Percentiles rank a stretch among this genome's conserved stretches.
Conservation (phyloP, 768 basidiomycete genomes). For the Clitopilus passeckerianus region DNA sequence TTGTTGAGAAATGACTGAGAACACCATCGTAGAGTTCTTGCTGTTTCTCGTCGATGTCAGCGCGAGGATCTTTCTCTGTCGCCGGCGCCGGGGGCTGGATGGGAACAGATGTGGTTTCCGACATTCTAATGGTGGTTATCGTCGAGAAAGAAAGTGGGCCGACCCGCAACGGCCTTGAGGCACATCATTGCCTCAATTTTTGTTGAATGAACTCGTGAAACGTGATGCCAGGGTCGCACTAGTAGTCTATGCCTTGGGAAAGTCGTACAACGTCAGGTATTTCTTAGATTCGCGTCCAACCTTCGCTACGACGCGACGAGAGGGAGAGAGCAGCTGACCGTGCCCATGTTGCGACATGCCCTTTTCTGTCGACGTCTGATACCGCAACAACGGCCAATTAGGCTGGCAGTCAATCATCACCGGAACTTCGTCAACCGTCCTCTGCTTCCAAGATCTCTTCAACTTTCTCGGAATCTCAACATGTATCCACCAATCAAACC, state of each 20-base stretch:
- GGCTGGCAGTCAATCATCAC: background rate
- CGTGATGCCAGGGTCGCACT: background rate
- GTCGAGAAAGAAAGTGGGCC: slow-evolving; percentile 11
- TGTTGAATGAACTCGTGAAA: background rate
- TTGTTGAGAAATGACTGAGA: slow-evolving; percentile 51
- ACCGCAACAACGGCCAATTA: background rate
- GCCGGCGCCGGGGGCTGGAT: slow-evolving; percentile 19
- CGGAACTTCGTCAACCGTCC: background rate
- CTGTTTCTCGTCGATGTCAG: slow-evolving; percentile 36
- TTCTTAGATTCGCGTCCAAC: background rate
- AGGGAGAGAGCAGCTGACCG: background rate
- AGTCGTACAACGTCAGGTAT: no score
- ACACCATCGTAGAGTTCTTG: slow-evolving; percentile 48
- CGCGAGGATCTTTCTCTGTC: slow-evolving; percentile 25
- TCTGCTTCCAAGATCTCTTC: background rate
- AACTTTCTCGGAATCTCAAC: background rate
- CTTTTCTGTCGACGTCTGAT: background rate
- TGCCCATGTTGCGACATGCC: background rate
- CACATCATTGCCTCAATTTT: background rate
- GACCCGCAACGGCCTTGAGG: background rate
- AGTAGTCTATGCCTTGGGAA: background rate
- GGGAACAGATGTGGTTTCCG: slow-evolving; percentile 7
- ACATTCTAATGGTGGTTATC: slow-evolving; percentile 13
- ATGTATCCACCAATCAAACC: slow-evolving; percentile 74
- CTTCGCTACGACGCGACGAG: background rate